These are phyloP conservation scores for Pichia deserticola DNA, from an alignment of 805 yeast species.

Conservation along the genomic window DNA sequence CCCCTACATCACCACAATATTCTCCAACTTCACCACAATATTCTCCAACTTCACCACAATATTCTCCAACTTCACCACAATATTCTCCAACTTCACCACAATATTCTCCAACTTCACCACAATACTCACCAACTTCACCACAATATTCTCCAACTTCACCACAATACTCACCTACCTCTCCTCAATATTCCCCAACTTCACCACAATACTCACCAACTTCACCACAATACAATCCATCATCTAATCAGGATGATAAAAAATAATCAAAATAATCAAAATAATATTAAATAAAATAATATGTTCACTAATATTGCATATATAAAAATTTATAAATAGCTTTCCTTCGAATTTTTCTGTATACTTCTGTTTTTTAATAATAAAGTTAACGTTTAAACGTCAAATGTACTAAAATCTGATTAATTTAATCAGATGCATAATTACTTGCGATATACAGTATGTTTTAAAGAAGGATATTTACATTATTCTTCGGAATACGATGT, in stretches of 20 bases:
- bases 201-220: constrained; percentile 42
- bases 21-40: constrained; percentile 75
- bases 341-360: constrained; percentile 9
- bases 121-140: constrained; percentile 66
- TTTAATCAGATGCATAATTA: not conserved
- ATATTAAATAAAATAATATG: not conserved
- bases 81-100: constrained; percentile 72
- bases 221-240: constrained; percentile 58
- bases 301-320: not conserved
- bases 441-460: too few species aligned
- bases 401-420: too few species aligned
- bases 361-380: constrained; percentile 9
- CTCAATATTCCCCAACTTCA: constrained; percentile 59
- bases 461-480: too few species aligned
- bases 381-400: constrained; percentile 7
- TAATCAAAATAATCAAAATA: not conserved
- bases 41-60: constrained; percentile 62
- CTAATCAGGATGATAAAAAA: constrained; percentile 25
- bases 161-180: constrained; percentile 52
- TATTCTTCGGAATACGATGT: too few species aligned
- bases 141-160: constrained; percentile 69
- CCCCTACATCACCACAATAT: constrained; percentile 59
- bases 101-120: constrained; percentile 72
- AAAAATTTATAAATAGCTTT: constrained; percentile 6
- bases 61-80: constrained; percentile 68